Conservation (phyloP, 2,329 filamentous ascomycete species). For the Apiospora koreana region DNA sequence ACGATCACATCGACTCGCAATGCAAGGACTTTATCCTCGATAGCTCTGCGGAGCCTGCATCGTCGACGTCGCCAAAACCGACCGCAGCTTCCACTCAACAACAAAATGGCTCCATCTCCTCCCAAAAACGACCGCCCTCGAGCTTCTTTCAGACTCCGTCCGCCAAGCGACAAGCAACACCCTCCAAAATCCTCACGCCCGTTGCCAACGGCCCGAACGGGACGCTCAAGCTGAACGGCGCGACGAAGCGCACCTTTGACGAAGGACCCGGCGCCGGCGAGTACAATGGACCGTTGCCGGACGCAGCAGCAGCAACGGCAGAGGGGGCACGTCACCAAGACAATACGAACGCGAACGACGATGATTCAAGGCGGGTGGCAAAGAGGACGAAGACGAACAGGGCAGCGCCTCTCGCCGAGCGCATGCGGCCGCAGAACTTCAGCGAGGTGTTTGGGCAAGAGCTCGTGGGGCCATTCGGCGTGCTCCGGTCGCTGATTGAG, state of each 20-base stretch:
- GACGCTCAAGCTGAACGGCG: constrained; percentile 34
- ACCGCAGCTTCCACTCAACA: constrained; percentile 35
- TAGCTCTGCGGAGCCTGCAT: constrained; percentile 29
- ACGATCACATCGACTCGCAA: constrained; percentile 84
- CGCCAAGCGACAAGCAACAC: constrained; percentile 52
- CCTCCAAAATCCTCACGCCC: constrained; percentile 34
- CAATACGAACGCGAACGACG: constrained; percentile 22
- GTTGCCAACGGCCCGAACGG: constrained; percentile 33
- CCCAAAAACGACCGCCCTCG: constrained; percentile 57
- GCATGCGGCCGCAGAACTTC: constrained; percentile 83
- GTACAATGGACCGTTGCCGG: constrained; percentile 24
- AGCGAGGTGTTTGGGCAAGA: constrained; percentile 92
- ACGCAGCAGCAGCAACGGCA: constrained; percentile 15
- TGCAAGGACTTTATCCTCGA: constrained; percentile 71
- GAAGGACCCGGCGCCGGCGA: constrained; percentile 49
- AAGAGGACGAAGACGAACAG: constrained; percentile 72
- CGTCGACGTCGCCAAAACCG: constrained; percentile 35
- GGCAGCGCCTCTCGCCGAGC: constrained; percentile 84
- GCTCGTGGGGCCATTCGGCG: constrained; percentile 80
- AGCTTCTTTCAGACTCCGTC: constrained; percentile 64
- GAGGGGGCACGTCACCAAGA: constrained; percentile 15
- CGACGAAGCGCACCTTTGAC: constrained; percentile 54
- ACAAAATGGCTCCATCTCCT: constrained; percentile 34
- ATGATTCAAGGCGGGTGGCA: constrained; percentile 41
- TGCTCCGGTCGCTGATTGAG: constrained; percentile 84